phyloP scores from a whole-genome alignment of 495 filamentous ascomycete species.

The Penicillium robsamsonii region DNA sequence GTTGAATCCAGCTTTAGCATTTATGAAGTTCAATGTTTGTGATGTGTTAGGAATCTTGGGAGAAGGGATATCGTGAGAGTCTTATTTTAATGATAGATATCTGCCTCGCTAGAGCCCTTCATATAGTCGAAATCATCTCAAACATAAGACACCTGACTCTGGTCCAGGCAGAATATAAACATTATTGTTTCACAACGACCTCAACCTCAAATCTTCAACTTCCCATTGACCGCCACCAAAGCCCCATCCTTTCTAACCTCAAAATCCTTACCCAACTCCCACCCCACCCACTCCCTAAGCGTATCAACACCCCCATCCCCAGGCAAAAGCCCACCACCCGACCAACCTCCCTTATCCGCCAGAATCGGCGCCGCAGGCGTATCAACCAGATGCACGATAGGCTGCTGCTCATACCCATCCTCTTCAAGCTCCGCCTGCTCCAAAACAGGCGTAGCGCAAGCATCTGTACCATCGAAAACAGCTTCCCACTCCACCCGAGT shows the following conservation, averaged over 20 bases:
- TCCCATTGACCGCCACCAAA: background rate
- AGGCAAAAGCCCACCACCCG: constrained; percentile 54
- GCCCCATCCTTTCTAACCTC: constrained; percentile 57
- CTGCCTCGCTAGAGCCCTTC: background rate
- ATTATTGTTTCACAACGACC: background rate
- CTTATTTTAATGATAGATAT: background rate
- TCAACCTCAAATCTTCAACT: constrained; percentile 1
- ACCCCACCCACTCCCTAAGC: constrained; percentile 74
- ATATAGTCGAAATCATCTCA: background rate
- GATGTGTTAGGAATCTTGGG: background rate
- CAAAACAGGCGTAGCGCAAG: constrained; percentile 85
- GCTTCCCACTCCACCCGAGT: constrained; percentile 79
- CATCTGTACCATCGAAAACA: constrained; percentile 85
- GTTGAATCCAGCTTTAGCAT: too few relatives aligned
- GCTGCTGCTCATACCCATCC: constrained; percentile 69
- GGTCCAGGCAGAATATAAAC: background rate
- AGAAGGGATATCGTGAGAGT: background rate
- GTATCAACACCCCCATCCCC: constrained; percentile 70
- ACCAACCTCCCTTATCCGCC: constrained; percentile 64
- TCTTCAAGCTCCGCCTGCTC: constrained; percentile 68
- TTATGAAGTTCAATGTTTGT: background rate
- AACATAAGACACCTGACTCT: background rate
- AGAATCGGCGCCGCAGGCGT: constrained; percentile 62
- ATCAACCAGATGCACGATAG: constrained; percentile 63
- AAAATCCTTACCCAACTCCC: constrained; percentile 69